These are phyloP conservation scores for Cephaloascus fragrans DNA, from an alignment of 805 yeast species.

Conservation along the genomic window DNA sequence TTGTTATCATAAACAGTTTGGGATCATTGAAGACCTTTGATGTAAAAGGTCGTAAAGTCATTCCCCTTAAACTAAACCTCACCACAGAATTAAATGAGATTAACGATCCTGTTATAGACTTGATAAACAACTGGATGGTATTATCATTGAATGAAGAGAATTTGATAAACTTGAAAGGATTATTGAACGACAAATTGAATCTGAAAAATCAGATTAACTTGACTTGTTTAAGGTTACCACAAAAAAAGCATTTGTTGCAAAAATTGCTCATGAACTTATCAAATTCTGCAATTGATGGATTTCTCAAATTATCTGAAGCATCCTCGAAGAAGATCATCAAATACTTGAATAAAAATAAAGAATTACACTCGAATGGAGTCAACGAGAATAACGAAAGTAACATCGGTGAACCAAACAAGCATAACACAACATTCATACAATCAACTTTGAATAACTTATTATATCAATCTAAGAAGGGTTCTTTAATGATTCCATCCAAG, in stretches of 20 bases:
- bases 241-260: conserved; percentile 34
- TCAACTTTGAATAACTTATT: not conserved
- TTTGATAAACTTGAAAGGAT: conserved; percentile 17
- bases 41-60: conserved; percentile 2
- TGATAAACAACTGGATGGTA: conserved; percentile 39
- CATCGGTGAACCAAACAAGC: not conserved
- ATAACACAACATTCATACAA: not conserved
- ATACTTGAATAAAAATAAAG: conserved; percentile 16
- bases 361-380: conserved; percentile 1
- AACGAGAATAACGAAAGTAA: not conserved
- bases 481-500: not conserved
- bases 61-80: conserved; percentile 3
- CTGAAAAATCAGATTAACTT: conserved; percentile 5
- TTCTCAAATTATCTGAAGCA: conserved; percentile 37
- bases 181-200: conserved; percentile 2
- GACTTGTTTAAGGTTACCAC: conserved; percentile 38
- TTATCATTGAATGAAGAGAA: conserved; percentile 32
- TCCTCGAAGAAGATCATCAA: conserved; percentile 33
- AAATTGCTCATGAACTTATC: conserved; percentile 40
- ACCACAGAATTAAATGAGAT: conserved; percentile 13
- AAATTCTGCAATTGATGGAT: conserved; percentile 41
- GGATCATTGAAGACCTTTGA: conserved; percentile 19
- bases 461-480: not conserved
- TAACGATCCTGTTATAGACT: conserved; percentile 34
- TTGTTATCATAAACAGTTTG: not conserved